phyloP scores from a whole-genome alignment of 192 early-diverging fungal genomes.

The Entomortierella beljakovae region DNA sequence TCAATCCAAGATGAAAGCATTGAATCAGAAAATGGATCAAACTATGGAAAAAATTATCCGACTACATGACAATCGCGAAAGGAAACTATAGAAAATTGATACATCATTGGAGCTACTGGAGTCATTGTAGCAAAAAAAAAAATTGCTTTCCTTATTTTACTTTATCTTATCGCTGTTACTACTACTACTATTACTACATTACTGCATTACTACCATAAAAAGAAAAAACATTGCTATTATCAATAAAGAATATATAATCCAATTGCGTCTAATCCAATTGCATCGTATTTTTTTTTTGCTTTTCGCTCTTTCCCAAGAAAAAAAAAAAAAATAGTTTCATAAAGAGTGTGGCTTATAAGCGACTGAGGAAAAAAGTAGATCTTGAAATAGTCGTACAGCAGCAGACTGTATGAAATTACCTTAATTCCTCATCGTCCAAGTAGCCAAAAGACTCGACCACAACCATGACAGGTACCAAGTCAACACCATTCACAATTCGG shows the following conservation, averaged over 20 bases:
- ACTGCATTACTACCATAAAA: too few species aligned
- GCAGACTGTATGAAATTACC: neutral
- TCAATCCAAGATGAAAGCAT: neutral
- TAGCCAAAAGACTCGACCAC: conserved; percentile 1
- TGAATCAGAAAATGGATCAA: neutral
- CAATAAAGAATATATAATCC: too few species aligned
- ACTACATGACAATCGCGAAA: neutral
- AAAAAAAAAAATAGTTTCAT: too few species aligned
- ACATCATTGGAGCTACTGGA: conserved; percentile 22
- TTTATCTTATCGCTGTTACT: neutral
- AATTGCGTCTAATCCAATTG: too few species aligned
- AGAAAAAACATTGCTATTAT: too few species aligned
- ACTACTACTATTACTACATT: too few species aligned
- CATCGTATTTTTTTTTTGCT: too few species aligned
- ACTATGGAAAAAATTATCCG: neutral
- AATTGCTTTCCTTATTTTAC: neutral
- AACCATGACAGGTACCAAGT: conserved; percentile 9
- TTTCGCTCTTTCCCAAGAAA: too few species aligned
- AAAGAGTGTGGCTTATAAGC: too few species aligned
- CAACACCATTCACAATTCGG: neutral
- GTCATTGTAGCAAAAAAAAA: neutral
- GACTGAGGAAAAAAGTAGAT: too few species aligned
- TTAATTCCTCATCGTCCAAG: neutral
- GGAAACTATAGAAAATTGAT: neutral
- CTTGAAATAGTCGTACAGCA: neutral